phyloP scores from a whole-genome alignment of 371 early-diverging fungal genomes.

The Mucor lusitanicus region DNA sequence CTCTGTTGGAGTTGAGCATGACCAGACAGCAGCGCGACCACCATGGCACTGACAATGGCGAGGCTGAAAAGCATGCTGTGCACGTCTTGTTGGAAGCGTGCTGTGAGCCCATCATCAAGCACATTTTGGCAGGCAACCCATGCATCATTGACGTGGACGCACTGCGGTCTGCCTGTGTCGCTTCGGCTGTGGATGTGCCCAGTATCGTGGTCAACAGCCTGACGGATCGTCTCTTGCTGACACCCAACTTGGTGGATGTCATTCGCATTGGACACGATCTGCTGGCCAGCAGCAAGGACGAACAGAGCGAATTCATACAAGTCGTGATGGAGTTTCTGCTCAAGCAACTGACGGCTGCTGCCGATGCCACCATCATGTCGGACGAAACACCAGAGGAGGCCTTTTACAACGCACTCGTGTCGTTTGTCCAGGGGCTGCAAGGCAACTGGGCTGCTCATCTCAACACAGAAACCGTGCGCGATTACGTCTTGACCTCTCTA shows the following conservation, averaged over 20 bases:
- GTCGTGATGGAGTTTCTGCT: slow-evolving; percentile 23
- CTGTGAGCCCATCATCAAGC: slow-evolving; percentile 24
- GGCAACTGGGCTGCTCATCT: slow-evolving; percentile 13
- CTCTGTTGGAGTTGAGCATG: slow-evolving; percentile 26
- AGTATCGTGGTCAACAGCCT: slow-evolving; percentile 15
- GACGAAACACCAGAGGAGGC: slow-evolving; percentile 18
- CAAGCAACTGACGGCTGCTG: slow-evolving; percentile 17
- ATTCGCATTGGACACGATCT: slow-evolving; percentile 25
- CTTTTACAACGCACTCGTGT: slow-evolving; percentile 26
- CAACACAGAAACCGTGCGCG: slow-evolving; percentile 43
- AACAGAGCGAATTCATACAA: slow-evolving; percentile 3
- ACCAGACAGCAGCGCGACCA: slow-evolving; percentile 5
- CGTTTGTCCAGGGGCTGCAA: neutral
- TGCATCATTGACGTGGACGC: slow-evolving; percentile 14
- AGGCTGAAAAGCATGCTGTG: slow-evolving; percentile 13
- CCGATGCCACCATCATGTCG: slow-evolving; percentile 23
- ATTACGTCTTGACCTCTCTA: slow-evolving; percentile 42
- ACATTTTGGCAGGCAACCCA: slow-evolving; percentile 35
- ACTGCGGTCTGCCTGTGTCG: slow-evolving; percentile 20
- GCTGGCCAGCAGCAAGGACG: neutral
- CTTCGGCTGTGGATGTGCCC: slow-evolving; percentile 27
- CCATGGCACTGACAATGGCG: neutral
- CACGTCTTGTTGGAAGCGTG: slow-evolving; percentile 27
- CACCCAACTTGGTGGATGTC: slow-evolving; percentile 23
- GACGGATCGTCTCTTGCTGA: slow-evolving; percentile 8